Evolutionary conservation across 179 eudicot species (phyloP), one percentile per base, ranked within the genome.

Genomic region (Camellia oleifera): DNA sequence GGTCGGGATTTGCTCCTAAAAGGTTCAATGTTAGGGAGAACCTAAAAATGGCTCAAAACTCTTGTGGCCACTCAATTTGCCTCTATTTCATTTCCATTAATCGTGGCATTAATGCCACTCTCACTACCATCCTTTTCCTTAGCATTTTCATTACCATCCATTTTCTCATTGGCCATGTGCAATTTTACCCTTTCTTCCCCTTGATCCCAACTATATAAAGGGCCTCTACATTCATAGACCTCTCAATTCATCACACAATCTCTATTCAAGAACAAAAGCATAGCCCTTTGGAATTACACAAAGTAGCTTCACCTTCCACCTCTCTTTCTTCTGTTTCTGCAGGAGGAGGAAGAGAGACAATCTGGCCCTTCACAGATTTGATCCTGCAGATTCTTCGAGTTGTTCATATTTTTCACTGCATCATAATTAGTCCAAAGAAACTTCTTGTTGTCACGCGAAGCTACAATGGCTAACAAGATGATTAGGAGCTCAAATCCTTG

Each of bases 281-380:
- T 64, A 9, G 13, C 58, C n/a, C 71, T 11, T 10, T 64, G 71
- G 60, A n/a, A 18, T n/a, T 46, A 5, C 20, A 48, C 18, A 76
- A 45, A 42, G 18, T 18, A 3, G 12, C 61, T 14, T 56, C 2
- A 0, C 54, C 3, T 64, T 64, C n/a, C 1, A 62, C 18, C 63
- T 56, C 79, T 64, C 79, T 77, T 77, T 77, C 79, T 77, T 77
- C 71, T 64, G 61, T 13, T 45, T 10, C 40, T 32, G 40, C 1
- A 77, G 10, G 46, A 64, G 71, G n/a, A 61, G 79, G 61, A 63
- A 77, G 79, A 77, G 79, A 23, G 10, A 26, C 10, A 50, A 65
- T 17, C 15, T 1, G 20, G 42, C 61, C 53, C 23, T 73, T 17
- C 14, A 13, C 4, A 14, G 60, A 14, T 56, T 56, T 56, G 60